These are phyloP conservation scores for Helianthus tuberosus DNA, from an alignment of 129 eudicot species.

Conservation along the genomic window DNA sequence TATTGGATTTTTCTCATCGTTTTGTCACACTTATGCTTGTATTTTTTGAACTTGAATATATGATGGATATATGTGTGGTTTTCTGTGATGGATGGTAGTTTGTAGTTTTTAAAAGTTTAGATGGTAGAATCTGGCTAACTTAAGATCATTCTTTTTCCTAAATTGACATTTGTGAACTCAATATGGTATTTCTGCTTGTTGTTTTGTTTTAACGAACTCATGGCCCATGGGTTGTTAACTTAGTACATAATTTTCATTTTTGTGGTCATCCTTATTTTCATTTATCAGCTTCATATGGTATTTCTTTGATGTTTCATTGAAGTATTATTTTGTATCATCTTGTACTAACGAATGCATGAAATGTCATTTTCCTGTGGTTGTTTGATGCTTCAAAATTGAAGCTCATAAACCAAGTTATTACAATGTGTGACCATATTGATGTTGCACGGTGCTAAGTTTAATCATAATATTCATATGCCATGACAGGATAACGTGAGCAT, in stretches of 20 bases:
- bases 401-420: not conserved
- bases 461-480: not conserved
- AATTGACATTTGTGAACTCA: not conserved
- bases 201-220: not conserved
- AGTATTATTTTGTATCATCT: not conserved
- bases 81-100: not conserved
- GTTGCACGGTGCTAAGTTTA: not conserved
- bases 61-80: not conserved
- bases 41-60: not conserved
- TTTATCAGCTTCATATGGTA: not conserved
- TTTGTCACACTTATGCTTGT: slow-evolving; percentile 1
- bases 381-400: slow-evolving; percentile 9
- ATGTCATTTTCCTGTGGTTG: not conserved
- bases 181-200: slow-evolving; percentile 6
- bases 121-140: not conserved
- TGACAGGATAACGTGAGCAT: slow-evolving; percentile 48
- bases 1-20: too few relatives aligned
- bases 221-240: not conserved
- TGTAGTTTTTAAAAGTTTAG: not conserved
- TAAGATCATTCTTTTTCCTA: not conserved
- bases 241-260: not conserved
- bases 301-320: slow-evolving; percentile 2
- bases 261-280: not conserved
- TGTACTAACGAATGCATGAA: slow-evolving; percentile 5
- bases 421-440: not conserved